Base-by-base conservation (phyloP, 108 stramenopile genomes). In the Skeletonema potamos region DNA sequence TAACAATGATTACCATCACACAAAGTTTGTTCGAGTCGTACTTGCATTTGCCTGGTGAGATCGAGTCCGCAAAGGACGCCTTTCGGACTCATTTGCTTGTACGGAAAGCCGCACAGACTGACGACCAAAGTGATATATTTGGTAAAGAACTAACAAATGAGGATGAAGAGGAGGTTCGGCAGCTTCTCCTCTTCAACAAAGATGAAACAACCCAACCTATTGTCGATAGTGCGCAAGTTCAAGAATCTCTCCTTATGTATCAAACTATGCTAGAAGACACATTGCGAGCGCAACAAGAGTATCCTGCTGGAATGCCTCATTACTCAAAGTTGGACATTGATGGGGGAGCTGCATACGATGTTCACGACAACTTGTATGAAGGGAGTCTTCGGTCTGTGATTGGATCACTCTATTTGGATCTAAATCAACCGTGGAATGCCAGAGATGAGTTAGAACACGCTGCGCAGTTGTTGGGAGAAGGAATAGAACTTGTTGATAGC, bases 341-440 rank as follows among this genome's bases (percentile, higher is more conserved):
- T 63, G 62, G 27, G n/a, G 62, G 26, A 6, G 62, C 27, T 44
- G 37, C 39, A 13, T 44, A 41, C 7, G 20, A 44, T 63, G 3
- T 37, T 27, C 62, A 37, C 12, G 62, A 63, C 62, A 63, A 17
- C 13, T 41, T 63, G 27, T 63, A 63, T 3, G 62, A 63, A 44
- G 62, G 62, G 43, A 63, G 62, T 33, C 36, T 63, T 12, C 62
- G 62, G 9, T 63, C 62, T 15, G 62, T 29, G 13, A 63, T 63
- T 41, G 62, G 62, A 43, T 6, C 62, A 13, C 20, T 63, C 6
- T 44, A 17, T 7, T 44, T 41, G 30, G 62, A 27, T 27, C n/a
- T 44, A 8, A 63, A 63, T 44, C 15, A 63, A 24, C 43, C 44
- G 27, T 39, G 62, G 62, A 15, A 43, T 24, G 62, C 62, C 1